Percentiles rank a stretch among this genome's conserved stretches.
Evolutionary conservation across 2,329 filamentous ascomycete species (phyloP).

Genomic region (Dichotomopilus funicola): DNA sequence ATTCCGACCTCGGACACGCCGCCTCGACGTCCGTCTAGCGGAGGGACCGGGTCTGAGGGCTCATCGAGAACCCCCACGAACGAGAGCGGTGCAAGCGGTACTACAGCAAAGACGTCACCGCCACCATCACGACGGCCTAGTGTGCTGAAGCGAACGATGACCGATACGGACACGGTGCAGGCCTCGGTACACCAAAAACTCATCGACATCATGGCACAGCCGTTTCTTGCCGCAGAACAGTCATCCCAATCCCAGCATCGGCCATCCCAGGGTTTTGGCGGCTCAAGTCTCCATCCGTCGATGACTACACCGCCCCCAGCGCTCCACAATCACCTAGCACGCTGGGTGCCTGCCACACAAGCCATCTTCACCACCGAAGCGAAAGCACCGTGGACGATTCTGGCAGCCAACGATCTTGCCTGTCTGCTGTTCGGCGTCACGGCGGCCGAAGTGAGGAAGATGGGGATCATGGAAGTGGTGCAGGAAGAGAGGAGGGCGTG

Average conservation of each 20-base stretch:
- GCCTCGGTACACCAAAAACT: constrained; percentile 74
- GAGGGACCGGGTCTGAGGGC: constrained; percentile 37
- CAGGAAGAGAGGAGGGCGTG: constrained; percentile 82
- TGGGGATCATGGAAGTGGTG: constrained; percentile 93
- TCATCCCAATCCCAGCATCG: constrained; percentile 29
- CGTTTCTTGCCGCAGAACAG: constrained; percentile 56
- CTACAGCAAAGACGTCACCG: constrained; percentile 46
- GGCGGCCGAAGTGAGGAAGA: constrained; percentile 86
- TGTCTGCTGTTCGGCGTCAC: constrained; percentile 99
- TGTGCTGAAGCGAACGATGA: constrained; percentile 75
- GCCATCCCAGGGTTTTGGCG: constrained; percentile 34
- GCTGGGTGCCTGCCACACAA: constrained; percentile 86
- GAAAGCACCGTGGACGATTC: constrained; percentile 86
- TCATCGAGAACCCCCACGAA: constrained; percentile 51
- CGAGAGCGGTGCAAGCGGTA: constrained; percentile 48
- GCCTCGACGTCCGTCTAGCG: constrained; percentile 15
- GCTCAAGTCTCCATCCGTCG: constrained; percentile 36
- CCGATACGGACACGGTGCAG: constrained; percentile 79
- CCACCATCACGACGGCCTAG: constrained; percentile 55
- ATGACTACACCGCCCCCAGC: constrained; percentile 44
- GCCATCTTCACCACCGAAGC: constrained; percentile 97
- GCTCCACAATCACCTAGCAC: constrained; percentile 81
- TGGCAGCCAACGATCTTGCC: constrained; percentile 91
- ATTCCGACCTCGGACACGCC: background rate
- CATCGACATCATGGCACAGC: constrained; percentile 76